Conservation (phyloP, 2,329 filamentous ascomycete species). For the Xylaria sp. region DNA sequence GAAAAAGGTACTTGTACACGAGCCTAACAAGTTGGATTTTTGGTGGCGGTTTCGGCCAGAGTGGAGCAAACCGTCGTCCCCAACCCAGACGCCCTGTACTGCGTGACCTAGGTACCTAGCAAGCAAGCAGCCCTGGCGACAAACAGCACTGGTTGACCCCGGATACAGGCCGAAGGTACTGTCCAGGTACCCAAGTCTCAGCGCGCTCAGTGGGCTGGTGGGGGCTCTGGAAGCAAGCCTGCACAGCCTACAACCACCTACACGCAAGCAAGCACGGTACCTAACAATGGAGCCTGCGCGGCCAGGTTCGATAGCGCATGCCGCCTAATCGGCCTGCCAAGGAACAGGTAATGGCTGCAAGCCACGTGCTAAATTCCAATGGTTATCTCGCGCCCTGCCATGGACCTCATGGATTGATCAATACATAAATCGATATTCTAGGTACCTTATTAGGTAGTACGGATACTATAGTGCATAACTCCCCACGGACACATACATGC, state of each 20-base stretch:
- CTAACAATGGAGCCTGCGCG: background rate
- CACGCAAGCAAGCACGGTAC: too few species aligned
- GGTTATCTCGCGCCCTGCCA: background rate
- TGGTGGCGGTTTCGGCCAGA: constrained; percentile 28
- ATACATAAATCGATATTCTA: too few species aligned
- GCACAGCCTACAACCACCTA: background rate
- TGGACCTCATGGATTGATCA: background rate
- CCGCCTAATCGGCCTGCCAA: constrained; percentile 9
- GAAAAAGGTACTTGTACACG: constrained; percentile 23
- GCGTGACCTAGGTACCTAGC: too few species aligned
- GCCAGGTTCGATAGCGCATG: background rate
- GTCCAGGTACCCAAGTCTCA: background rate
- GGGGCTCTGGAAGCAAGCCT: background rate
- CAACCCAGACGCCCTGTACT: too few species aligned
- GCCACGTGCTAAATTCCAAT: constrained; percentile 5
- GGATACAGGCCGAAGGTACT: background rate
- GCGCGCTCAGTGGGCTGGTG: too few species aligned
- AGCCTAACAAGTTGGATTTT: constrained; percentile 17
- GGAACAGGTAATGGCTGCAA: constrained; percentile 1
- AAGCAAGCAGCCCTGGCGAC: too few species aligned
- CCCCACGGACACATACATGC: too few species aligned
- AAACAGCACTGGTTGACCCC: background rate
- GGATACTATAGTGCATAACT: too few species aligned
- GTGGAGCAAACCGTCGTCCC: constrained; percentile 11
- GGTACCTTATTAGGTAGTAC: too few species aligned